These are phyloP conservation scores for Solanum dulcamara DNA, from an alignment of 257 asterid species.

Conservation along the genomic window DNA sequence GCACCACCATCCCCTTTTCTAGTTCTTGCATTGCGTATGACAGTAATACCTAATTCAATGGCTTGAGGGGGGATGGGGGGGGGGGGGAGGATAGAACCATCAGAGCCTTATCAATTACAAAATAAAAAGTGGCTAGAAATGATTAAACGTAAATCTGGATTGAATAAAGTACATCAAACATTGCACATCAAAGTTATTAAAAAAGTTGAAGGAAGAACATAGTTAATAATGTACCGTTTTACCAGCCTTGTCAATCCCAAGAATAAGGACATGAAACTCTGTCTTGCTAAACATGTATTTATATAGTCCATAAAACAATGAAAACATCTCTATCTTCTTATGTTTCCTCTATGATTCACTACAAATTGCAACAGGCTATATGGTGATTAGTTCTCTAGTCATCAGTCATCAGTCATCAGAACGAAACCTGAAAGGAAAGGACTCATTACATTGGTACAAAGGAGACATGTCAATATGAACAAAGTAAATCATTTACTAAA, in stretches of 20 bases:
- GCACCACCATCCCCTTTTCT: neutral
- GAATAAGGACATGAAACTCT: slow-evolving; percentile 88
- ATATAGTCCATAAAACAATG: slow-evolving; percentile 79
- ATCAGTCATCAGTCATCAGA: slow-evolving; percentile 5
- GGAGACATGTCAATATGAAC: neutral
- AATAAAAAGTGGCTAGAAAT: neutral
- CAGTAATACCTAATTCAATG: neutral
- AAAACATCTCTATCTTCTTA: slow-evolving; percentile 50
- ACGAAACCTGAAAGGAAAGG: neutral
- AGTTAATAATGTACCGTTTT: slow-evolving; percentile 45
- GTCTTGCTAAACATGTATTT: slow-evolving; percentile 74
- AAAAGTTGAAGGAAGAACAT: neutral
- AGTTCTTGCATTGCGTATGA: neutral
- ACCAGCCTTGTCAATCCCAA: slow-evolving; percentile 94
- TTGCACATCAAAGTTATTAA: neutral
- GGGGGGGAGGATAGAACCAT: neutral
- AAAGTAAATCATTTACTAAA: neutral
- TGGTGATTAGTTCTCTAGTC: neutral
- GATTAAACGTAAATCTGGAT: neutral
- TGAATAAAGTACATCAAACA: neutral
- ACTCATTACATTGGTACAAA: neutral
- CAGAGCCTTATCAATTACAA: neutral
- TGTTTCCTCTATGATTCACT: slow-evolving; percentile 5
- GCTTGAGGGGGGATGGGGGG: too few species aligned
- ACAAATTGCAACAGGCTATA: neutral